A percentile compares a stretch with the other conserved stretches of the same genome.
Conservation (phyloP, 441 rosid species). For the Rhodomyrtus psidioides region DNA sequence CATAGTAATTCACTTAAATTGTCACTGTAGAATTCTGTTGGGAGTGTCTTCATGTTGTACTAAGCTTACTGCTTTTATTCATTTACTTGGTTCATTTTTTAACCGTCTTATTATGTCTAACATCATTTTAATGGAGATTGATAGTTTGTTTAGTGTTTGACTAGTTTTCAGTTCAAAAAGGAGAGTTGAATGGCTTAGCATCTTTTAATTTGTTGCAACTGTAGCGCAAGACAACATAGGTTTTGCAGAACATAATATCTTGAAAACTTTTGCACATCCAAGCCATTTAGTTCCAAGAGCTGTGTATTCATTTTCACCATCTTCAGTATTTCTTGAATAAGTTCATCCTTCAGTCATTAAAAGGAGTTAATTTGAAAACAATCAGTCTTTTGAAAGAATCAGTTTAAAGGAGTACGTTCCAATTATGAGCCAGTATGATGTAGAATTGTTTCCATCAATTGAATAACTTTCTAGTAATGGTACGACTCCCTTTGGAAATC, state of each 20-base stretch:
- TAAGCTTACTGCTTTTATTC: not conserved
- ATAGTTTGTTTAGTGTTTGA: not conserved
- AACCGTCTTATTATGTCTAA: not conserved
- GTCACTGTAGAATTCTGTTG: not conserved
- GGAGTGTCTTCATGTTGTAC: not conserved
- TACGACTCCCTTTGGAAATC: not conserved
- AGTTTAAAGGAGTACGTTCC: not conserved
- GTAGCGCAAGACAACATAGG: not conserved
- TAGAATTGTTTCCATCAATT: not conserved
- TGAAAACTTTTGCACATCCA: not conserved
- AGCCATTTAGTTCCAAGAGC: not conserved
- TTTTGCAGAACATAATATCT: not conserved
- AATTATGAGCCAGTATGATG: not conserved
- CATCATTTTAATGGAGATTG: not conserved
- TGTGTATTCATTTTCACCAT: not conserved
- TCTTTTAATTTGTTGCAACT: not conserved
- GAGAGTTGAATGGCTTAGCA: not conserved
- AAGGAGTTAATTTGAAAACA: not conserved
- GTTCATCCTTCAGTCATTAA: not conserved
- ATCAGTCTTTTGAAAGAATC: not conserved
- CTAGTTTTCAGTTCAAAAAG: not conserved
- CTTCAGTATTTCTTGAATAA: not conserved
- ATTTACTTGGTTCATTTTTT: not conserved
- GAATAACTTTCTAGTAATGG: not conserved
- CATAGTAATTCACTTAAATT: not conserved